These are phyloP conservation scores for Conringia planisiliqua DNA, from an alignment of 345 rosid genomes.

Conservation along the genomic window DNA sequence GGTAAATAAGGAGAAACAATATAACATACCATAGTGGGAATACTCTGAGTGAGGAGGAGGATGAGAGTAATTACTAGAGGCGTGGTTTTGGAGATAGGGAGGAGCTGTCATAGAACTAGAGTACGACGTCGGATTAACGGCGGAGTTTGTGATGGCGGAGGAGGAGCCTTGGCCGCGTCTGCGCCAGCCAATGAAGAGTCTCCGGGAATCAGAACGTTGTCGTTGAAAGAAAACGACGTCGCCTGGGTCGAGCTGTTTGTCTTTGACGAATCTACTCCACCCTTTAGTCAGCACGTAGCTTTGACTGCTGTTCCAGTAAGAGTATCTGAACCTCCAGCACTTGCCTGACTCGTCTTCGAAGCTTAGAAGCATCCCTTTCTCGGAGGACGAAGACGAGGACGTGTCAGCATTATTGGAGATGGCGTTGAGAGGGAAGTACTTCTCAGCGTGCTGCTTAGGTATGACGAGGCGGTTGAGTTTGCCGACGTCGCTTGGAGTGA, in stretches of 20 bases:
- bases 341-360: slow-evolving; percentile 85
- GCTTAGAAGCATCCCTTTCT: slow-evolving; percentile 48
- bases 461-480: slow-evolving; percentile 85
- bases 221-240: slow-evolving; percentile 68
- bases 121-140: slow-evolving; percentile 6
- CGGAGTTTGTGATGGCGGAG: no score
- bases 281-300: slow-evolving; percentile 92
- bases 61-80: slow-evolving; percentile 22
- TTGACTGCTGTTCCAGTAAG: slow-evolving; percentile 79
- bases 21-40: slow-evolving; percentile 27
- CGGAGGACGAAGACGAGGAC: neutral
- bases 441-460: slow-evolving; percentile 90
- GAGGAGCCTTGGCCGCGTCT: slow-evolving; percentile 36
- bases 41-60: slow-evolving; percentile 21
- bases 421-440: slow-evolving; percentile 64
- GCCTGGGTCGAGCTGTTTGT: slow-evolving; percentile 74
- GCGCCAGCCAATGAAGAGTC: slow-evolving; percentile 76
- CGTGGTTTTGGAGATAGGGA: slow-evolving; percentile 7
- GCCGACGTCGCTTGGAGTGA: slow-evolving; percentile 90
- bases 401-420: slow-evolving; percentile 6
- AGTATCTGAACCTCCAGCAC: slow-evolving; percentile 77
- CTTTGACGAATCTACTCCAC: slow-evolving; percentile 89
- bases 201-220: slow-evolving; percentile 42
- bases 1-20: neutral
- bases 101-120: slow-evolving; percentile 15